phyloP scores from a whole-genome alignment of 371 early-diverging fungal species.

The Rhizopus arrhizus region DNA sequence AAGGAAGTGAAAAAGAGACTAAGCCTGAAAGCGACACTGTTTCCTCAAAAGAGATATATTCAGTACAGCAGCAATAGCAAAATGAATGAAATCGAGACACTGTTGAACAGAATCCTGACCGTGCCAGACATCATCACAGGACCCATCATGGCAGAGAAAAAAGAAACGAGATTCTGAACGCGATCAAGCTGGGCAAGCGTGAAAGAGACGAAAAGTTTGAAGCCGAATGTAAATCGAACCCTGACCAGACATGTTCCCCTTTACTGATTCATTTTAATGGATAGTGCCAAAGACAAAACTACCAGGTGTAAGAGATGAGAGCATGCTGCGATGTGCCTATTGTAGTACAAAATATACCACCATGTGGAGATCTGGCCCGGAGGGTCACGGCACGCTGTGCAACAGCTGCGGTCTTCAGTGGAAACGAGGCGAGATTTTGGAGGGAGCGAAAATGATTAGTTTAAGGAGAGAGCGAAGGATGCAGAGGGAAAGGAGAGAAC shows the following conservation, averaged over 20 bases:
- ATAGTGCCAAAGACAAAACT: conserved; percentile 20
- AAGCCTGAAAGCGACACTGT: conserved; percentile 12
- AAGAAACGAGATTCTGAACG: conserved; percentile 44
- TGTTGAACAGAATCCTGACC: conserved; percentile 4
- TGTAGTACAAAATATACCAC: conserved; percentile 46
- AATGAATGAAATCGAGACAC: neutral
- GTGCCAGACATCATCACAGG: conserved; percentile 43
- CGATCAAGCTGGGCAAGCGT: conserved; percentile 43
- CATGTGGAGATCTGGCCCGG: conserved; percentile 54
- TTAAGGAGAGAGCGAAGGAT: conserved; percentile 31
- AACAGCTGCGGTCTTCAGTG: conserved; percentile 59
- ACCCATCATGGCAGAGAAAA: conserved; percentile 49
- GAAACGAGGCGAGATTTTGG: conserved; percentile 55
- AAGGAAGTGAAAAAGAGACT: conserved; percentile 35
- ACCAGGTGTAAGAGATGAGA: conserved; percentile 39
- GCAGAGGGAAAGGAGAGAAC: conserved; percentile 27
- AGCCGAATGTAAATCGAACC: conserved; percentile 29
- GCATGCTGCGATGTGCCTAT: conserved; percentile 40
- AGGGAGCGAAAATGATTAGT: conserved; percentile 42
- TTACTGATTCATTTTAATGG: no score
- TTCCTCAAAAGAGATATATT: conserved; percentile 27
- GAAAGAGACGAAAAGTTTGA: conserved; percentile 36
- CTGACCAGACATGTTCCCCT: neutral
- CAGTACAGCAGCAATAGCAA: conserved; percentile 12
- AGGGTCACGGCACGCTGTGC: conserved; percentile 47